A percentile compares a stretch with the other conserved stretches of the same genome.
Evolutionary conservation across 2,329 filamentous ascomycete species (phyloP).

Genomic region (Arthrobotrys sinensis): DNA sequence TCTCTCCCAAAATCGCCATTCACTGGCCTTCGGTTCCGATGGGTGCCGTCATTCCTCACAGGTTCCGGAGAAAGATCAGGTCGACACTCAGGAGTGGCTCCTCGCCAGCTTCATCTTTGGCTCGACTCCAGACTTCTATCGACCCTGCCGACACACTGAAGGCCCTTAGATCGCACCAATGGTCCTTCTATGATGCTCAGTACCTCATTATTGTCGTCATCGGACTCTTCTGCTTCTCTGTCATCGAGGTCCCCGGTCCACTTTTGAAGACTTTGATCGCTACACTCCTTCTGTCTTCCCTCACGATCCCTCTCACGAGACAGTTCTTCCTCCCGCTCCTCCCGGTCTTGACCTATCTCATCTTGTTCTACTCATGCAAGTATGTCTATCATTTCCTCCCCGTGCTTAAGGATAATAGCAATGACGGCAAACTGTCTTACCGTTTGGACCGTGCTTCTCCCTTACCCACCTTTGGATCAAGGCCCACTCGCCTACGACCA

Average conservation of each 20-base stretch:
- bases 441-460: conserved; percentile 2
- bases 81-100: conserved; percentile 78
- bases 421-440: conserved; percentile 28
- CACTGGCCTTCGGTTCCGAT: conserved; percentile 64
- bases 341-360: conserved; percentile 85
- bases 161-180: conserved; percentile 82
- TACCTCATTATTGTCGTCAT: conserved; percentile 82
- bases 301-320: conserved; percentile 85
- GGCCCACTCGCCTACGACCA: not conserved
- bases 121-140: conserved; percentile 84
- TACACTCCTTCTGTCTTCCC: conserved; percentile 77
- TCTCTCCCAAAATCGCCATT: conserved; percentile 60
- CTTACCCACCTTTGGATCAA: not conserved
- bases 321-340: conserved; percentile 93
- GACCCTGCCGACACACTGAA: conserved; percentile 83
- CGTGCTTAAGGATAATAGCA: conserved; percentile 13
- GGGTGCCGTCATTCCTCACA: conserved; percentile 61
- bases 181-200: conserved; percentile 87
- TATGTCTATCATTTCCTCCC: conserved; percentile 71
- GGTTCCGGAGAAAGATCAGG: conserved; percentile 73
- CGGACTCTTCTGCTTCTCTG: conserved; percentile 84
- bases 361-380: conserved; percentile 95
- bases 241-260: conserved; percentile 84
- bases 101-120: conserved; percentile 80
- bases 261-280: conserved; percentile 82